A percentile compares a stretch with the other conserved stretches of the same genome.
Evolutionary conservation across 1,139 yeast species (phyloP).

Genomic region (Pichia sp.): DNA sequence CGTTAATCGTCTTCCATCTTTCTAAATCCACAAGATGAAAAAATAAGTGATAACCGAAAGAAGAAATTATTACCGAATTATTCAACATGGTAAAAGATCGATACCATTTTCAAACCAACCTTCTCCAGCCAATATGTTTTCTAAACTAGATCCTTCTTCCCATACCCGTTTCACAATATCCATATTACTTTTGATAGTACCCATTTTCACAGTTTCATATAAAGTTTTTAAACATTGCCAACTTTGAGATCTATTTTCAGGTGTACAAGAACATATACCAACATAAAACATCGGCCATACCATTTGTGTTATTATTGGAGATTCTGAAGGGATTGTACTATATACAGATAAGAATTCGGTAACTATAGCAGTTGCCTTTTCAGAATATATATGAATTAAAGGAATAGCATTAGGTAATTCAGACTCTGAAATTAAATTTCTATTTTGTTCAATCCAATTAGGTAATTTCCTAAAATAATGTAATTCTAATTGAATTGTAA

Average conservation of each 20-base stretch:
- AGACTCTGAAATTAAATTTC: constrained; percentile 1
- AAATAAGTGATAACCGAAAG: too few relatives aligned
- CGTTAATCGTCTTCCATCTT: too few relatives aligned
- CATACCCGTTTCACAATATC: constrained; percentile 39
- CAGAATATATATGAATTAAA: constrained; percentile 4
- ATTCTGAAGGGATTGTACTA: constrained; percentile 36
- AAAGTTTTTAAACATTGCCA: constrained; percentile 35
- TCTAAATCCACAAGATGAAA: too few relatives aligned
- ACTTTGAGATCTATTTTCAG: constrained; percentile 30
- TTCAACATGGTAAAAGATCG: constrained; percentile 42
- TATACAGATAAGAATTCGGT: constrained; percentile 43
- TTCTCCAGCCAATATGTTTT: constrained; percentile 34
- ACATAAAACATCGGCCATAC: constrained; percentile 53
- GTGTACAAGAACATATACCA: constrained; percentile 36
- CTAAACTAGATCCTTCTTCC: constrained; percentile 35
- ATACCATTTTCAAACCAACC: constrained; percentile 44
- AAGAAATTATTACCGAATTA: not conserved
- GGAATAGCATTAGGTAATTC: constrained; percentile 12
- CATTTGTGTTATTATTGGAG: constrained; percentile 50
- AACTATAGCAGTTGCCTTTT: constrained; percentile 31
- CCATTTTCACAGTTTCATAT: constrained; percentile 46
- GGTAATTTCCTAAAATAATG: constrained; percentile 22
- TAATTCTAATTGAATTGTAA: constrained; percentile 26
- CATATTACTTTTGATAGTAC: constrained; percentile 39
- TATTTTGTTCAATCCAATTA: constrained; percentile 6